Evolutionary conservation across 352 stramenopile genomes (phyloP).

Genomic region (Globisporangium cylindrosporum): DNA sequence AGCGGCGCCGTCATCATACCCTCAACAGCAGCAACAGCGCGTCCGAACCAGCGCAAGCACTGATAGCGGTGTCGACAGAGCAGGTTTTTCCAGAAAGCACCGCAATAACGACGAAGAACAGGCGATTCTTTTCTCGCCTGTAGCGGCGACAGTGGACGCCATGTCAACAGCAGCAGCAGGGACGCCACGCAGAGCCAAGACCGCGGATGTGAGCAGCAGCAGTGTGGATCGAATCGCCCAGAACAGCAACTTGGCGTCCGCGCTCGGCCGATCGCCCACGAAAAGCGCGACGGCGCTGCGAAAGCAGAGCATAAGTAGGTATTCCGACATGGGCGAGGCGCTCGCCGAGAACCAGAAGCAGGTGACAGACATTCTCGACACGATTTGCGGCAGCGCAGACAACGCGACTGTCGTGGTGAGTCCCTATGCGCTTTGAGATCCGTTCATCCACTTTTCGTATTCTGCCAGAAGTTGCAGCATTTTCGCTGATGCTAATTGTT

Average conservation of each 20-base stretch:
- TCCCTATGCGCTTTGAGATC: neutral
- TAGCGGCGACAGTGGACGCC: neutral
- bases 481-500: neutral
- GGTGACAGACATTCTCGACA: constrained; percentile 45
- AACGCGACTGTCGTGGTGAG: constrained; percentile 50
- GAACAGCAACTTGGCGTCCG: neutral
- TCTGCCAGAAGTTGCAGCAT: neutral
- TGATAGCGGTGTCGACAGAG: neutral
- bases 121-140: constrained; percentile 11
- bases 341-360: constrained; percentile 53
- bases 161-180: neutral
- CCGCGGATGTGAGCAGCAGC: constrained; percentile 15
- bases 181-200: constrained; percentile 21
- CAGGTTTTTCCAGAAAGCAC: neutral
- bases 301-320: constrained; percentile 21
- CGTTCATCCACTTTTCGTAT: neutral
- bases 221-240: neutral
- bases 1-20: neutral
- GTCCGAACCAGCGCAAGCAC: neutral
- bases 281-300: constrained; percentile 19
- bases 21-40: constrained; percentile 3
- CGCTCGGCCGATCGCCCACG: constrained; percentile 15
- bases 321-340: constrained; percentile 47
- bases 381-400: constrained; percentile 31
- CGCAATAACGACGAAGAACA: constrained; percentile 9